These are phyloP conservation scores for Pugionium cornutum DNA, from an alignment of 345 rosid genomes.

Conservation along the genomic window DNA sequence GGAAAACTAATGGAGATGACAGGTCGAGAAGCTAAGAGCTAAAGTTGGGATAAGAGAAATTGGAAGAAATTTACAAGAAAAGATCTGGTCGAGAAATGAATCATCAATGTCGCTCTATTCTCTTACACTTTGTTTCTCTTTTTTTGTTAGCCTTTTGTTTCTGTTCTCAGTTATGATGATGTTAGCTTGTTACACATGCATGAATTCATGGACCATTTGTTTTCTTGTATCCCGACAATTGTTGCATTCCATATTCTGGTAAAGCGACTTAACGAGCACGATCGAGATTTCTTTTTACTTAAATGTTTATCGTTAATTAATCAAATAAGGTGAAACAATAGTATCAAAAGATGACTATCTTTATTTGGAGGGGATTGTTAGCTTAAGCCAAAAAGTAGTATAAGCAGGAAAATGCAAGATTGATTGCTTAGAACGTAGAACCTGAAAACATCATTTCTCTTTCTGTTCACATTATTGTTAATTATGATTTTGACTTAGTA, in stretches of 20 bases:
- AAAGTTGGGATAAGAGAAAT: constrained; percentile 31
- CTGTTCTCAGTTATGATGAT: not conserved
- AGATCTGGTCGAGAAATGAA: constrained; percentile 31
- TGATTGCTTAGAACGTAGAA: no score
- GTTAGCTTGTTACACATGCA: constrained; percentile 29
- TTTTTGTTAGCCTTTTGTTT: not conserved
- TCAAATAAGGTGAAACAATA: no score
- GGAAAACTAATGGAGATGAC: constrained; percentile 24
- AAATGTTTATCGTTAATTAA: no score
- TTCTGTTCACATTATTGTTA: no score
- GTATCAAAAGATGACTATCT: no score
- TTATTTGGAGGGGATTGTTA: no score
- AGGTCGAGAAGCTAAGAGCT: constrained; percentile 33
- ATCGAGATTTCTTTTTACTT: constrained; percentile 11
- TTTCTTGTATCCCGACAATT: constrained; percentile 28
- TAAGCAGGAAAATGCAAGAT: no score
- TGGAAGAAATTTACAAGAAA: constrained; percentile 37
- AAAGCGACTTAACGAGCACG: constrained; percentile 34
- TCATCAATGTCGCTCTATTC: constrained; percentile 32
- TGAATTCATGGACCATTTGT: constrained; percentile 31
- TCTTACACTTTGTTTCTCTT: constrained; percentile 28
- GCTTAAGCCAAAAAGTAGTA: no score
- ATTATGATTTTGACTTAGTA: no score
- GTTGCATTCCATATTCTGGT: constrained; percentile 27
- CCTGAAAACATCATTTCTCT: no score